These are phyloP conservation scores for Firmiana major DNA, from an alignment of 345 rosid genomes.

Conservation along the genomic window DNA sequence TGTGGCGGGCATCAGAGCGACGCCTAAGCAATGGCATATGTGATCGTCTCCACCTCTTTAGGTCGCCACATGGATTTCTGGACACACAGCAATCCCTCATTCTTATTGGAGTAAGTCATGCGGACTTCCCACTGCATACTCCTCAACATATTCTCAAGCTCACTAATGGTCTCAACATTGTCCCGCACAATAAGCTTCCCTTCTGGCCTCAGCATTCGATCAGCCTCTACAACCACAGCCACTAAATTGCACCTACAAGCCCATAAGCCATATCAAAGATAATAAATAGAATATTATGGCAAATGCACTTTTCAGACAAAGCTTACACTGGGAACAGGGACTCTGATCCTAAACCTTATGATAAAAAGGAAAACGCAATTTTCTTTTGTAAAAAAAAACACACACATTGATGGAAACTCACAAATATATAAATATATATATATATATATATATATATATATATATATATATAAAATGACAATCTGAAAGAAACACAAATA, in stretches of 20 bases:
- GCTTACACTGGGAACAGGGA: background rate
- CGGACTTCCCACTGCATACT: slow-evolving; percentile 84
- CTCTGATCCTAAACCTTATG: background rate
- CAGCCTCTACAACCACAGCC: slow-evolving; percentile 82
- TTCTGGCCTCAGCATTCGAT: slow-evolving; percentile 79
- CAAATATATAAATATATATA: background rate
- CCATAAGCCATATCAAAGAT: background rate
- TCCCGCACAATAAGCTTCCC: slow-evolving; percentile 85
- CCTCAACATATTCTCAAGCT: slow-evolving; percentile 54
- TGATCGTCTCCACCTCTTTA: slow-evolving; percentile 47
- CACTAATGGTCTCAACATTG: slow-evolving; percentile 48
- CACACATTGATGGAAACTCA: background rate
- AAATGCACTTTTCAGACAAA: background rate
- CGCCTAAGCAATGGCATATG: slow-evolving; percentile 55
- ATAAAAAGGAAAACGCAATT: background rate
- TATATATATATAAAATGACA: background rate
- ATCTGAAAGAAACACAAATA: background rate
- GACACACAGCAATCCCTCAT: slow-evolving; percentile 80
- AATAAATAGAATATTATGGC: background rate
- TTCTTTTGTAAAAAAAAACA: background rate
- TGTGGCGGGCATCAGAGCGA: background rate
- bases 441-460: too few relatives aligned
- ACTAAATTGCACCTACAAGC: slow-evolving; percentile 58
- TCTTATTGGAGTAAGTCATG: slow-evolving; percentile 68
- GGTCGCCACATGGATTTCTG: slow-evolving; percentile 91